These are phyloP conservation scores for Debaryomyces fabryi DNA, from an alignment of 1,139 yeast genomes.

Conservation along the genomic window DNA sequence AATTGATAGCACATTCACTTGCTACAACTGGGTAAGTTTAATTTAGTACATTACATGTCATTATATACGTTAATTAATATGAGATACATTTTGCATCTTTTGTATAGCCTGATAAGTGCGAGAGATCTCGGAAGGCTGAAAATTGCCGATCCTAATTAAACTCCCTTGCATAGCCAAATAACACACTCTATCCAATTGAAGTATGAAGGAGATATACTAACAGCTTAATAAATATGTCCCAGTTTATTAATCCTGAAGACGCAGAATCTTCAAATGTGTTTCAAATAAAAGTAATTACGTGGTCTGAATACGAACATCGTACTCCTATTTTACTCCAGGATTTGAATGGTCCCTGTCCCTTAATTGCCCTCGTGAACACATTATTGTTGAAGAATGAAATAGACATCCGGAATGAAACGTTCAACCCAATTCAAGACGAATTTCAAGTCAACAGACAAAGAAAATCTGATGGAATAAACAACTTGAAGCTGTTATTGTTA, in stretches of 20 bases:
- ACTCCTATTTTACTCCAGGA: constrained; percentile 78
- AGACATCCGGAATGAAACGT: constrained; percentile 15
- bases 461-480: constrained; percentile 17
- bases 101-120: background rate
- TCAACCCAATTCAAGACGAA: constrained; percentile 13
- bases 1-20: background rate
- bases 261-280: constrained; percentile 14
- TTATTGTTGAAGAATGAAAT: constrained; percentile 53
- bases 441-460: constrained; percentile 4
- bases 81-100: background rate
- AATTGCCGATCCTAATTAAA: background rate
- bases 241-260: background rate
- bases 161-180: background rate
- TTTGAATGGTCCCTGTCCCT: constrained; percentile 85
- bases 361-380: constrained; percentile 79
- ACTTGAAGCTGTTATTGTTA: constrained; percentile 30
- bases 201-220: background rate
- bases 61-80: background rate
- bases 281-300: constrained; percentile 25
- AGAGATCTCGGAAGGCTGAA: background rate
- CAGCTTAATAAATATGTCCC: background rate
- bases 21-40: background rate
- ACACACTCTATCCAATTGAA: background rate
- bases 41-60: background rate
- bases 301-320: constrained; percentile 38